Evolutionary conservation across 2,329 filamentous ascomycete genomes (phyloP), one percentile per base, ranked within the genome.

Genomic region (Hymenoscyphus fraxineus): DNA sequence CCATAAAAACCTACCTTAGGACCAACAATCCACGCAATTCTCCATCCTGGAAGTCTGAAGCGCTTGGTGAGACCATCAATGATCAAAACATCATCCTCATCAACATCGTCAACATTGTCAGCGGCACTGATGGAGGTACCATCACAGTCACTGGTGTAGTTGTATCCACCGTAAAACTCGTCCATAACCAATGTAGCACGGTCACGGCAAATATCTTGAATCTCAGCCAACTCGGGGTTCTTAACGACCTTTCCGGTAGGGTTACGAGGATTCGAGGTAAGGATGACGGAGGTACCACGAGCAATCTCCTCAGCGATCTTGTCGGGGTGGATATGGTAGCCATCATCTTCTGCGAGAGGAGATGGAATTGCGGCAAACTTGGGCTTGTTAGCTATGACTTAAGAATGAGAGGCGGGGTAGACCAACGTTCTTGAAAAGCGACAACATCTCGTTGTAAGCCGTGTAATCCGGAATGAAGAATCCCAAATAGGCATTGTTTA

Each of bases 381-480:
- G 69, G 59, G 6, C 40, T 13, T 56, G 35, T 61, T 61, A 61
- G 44, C 16, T 16, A 41, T 10, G 3, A 31, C 19, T 12, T n/a
- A 1, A 1, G 22, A 41, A n/a, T 22, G 12, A 47, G 9, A 22
- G 31, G 22, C 6, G 32, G 31, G 54, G n/a, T 27, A 54, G 19
- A 76, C 84, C 71, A 73, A 88, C 86, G 78, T 97, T 97, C 80
- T 91, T 93, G 84, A 98, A 97, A 65, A 97, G 81, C 64, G 89
- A 92, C 80, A 97, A 80, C 93, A 98, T 97, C 81, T 97, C 93
- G 75, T 96, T 97, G 82, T 98, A 98, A 1, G 94, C 94, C 2
- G 93, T 97, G 80, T 97, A 97, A 77, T 97, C 91, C 57, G 92
- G 92, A 75, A 96, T 91, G 79, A 96, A 97, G 84, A 97, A 97